A percentile compares a stretch with the other conserved stretches of the same genome.
phyloP scores from a whole-genome alignment of 1,284 basidiomycete species.

The Ceratobasidium sp. region DNA sequence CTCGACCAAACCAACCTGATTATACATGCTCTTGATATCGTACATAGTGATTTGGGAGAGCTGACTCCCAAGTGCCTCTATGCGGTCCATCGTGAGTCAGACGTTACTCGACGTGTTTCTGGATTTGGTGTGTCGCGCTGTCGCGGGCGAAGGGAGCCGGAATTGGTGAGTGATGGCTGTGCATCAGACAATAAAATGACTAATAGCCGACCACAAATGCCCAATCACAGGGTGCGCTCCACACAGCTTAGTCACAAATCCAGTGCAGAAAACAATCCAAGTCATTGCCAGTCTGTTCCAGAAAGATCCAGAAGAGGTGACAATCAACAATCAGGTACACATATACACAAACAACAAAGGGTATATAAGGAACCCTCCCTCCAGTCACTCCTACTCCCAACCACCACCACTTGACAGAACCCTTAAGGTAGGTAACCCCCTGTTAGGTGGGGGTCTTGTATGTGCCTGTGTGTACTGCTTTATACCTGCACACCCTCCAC shows the following conservation, averaged over 20 bases:
- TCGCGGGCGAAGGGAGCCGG: too few species aligned
- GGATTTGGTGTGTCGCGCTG: neutral
- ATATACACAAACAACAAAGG: neutral
- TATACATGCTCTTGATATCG: slow-evolving; percentile 95
- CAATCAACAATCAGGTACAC: neutral
- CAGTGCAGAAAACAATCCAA: neutral
- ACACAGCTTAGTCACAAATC: neutral
- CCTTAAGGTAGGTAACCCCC: neutral
- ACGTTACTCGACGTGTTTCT: neutral
- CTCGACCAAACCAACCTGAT: slow-evolving; percentile 72
- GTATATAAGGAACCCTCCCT: neutral
- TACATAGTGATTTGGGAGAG: slow-evolving; percentile 87
- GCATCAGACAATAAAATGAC: too few species aligned
- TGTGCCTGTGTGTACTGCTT: neutral
- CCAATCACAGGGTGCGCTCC: neutral
- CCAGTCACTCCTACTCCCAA: too few species aligned
- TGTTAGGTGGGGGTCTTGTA: neutral
- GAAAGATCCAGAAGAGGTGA: too few species aligned
- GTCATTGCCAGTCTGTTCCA: too few species aligned
- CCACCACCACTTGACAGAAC: neutral
- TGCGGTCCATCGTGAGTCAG: slow-evolving; percentile 54
- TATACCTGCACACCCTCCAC: neutral
- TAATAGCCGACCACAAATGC: too few species aligned
- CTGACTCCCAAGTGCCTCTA: slow-evolving; percentile 76
- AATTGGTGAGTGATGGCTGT: too few species aligned